Evolutionary conservation across 495 filamentous ascomycete species (phyloP), one percentile per base, ranked within the genome.

Genomic region (Penicillium nucicola): DNA sequence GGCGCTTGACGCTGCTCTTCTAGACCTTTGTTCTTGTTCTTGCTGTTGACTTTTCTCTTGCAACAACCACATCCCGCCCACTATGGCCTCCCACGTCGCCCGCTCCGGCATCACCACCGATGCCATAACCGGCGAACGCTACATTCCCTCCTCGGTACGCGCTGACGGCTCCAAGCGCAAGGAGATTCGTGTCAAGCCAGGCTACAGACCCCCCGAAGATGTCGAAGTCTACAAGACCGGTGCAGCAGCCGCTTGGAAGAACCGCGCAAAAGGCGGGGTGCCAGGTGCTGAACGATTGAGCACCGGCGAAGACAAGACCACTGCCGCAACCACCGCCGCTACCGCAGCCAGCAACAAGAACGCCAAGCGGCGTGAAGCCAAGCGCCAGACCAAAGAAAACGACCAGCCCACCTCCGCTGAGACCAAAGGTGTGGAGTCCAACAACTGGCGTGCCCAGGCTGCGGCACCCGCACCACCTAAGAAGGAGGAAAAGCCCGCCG

Each of bases 171-270:
- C 87, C 15, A 87, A 84, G 13, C 79, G 95, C 25, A 91, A 87
- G 58, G 95, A 96, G 61, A 97, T 96, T 46, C 88, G 88, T 55
- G 88, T 99, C 35, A 83, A 89, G 3, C 92, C 92, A 11, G 95
- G 95, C 39, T 99, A 97, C 69, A 82, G 82, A 30, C 95, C 95
- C 0, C 92, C 93, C 2, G 95, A 99, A 67, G 95, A 99, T 69
- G 88, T 97, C 49, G 90, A 97, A 62, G 74, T 96, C 31, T 99
- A 97, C 80, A 93, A 88, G 77, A 97, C 96, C 71, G 84, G 87
- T 35, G 88, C 85, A 5, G 92, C 92, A 19, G 88, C 92, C 56
- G 84, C 80, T 33, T 96, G 88, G 77, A 92, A 90, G 69, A 90
- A 77, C 57, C 83, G 91, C 15, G 88, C 85, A 11, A 86, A 77